A percentile compares a stretch with the other conserved stretches of the same genome.
These are phyloP conservation scores for Ichthyophthirius multifiliis DNA, from an alignment of 169 alveolate species.

Conservation along the genomic window DNA sequence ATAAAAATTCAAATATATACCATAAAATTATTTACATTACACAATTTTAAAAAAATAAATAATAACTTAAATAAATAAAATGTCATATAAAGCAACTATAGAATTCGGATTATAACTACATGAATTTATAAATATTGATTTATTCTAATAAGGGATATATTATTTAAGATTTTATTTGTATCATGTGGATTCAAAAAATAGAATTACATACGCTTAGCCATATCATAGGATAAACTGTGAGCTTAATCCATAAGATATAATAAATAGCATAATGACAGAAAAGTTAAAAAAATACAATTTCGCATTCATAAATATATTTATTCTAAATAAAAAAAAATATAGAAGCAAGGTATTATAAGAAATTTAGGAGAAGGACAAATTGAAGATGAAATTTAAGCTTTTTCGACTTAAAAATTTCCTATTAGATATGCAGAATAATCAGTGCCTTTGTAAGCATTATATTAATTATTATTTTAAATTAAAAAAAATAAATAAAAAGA, in stretches of 20 bases:
- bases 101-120: conserved; percentile 47
- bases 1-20: too few relatives aligned
- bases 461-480: neutral
- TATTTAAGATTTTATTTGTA: conserved; percentile 26
- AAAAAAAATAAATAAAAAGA: neutral
- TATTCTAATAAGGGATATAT: conserved; percentile 51
- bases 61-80: neutral
- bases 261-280: neutral
- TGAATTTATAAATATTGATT: conserved; percentile 51
- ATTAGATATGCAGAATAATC: neutral
- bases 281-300: neutral
- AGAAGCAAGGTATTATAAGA: neutral
- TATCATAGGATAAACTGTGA: neutral
- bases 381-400: neutral
- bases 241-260: neutral
- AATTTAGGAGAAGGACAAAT: conserved; percentile 2
- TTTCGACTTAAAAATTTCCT: neutral
- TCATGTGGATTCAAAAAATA: conserved; percentile 12
- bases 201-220: neutral
- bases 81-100: conserved; percentile 39
- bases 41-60: too few relatives aligned
- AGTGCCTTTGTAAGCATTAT: neutral
- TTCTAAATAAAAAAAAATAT: neutral
- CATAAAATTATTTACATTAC: too few relatives aligned
- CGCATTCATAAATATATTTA: neutral